These are phyloP conservation scores for Abelmoschus esculentus DNA, from an alignment of 345 rosid species.

Conservation along the genomic window DNA sequence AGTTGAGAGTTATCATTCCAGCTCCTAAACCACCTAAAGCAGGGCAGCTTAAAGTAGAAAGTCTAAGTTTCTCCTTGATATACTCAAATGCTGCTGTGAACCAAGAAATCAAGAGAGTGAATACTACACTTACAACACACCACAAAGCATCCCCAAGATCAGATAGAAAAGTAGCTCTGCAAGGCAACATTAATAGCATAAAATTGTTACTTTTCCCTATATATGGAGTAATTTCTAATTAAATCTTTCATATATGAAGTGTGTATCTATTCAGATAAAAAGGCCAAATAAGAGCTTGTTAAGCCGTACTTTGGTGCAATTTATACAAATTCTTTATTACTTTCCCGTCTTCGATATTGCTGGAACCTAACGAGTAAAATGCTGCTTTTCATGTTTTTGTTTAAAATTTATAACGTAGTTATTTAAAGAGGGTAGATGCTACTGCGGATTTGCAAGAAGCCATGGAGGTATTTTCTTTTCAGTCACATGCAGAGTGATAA, in stretches of 20 bases:
- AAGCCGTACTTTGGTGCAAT: too few relatives aligned
- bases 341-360: too few relatives aligned
- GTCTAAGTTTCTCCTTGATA: conserved; percentile 69
- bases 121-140: conserved; percentile 88
- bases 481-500: too few relatives aligned
- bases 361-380: too few relatives aligned
- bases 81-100: conserved; percentile 66
- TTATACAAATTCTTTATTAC: too few relatives aligned
- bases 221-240: background rate
- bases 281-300: background rate
- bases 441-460: too few relatives aligned
- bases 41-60: conserved; percentile 87
- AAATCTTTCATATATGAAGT: conserved; percentile 35
- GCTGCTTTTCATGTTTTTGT: too few relatives aligned
- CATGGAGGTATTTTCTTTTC: too few relatives aligned
- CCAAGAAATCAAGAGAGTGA: conserved; percentile 80
- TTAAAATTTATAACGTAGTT: too few relatives aligned
- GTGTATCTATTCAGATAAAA: background rate
- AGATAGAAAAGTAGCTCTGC: conserved; percentile 91
- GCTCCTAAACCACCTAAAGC: conserved; percentile 98
- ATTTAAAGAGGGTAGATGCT: too few relatives aligned
- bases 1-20: conserved; percentile 89
- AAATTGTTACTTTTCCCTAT: background rate
- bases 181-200: conserved; percentile 10
- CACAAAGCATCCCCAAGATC: conserved; percentile 94